Conservation (phyloP, 1,139 yeast genomes). For the Diutina ranongensis region DNA sequence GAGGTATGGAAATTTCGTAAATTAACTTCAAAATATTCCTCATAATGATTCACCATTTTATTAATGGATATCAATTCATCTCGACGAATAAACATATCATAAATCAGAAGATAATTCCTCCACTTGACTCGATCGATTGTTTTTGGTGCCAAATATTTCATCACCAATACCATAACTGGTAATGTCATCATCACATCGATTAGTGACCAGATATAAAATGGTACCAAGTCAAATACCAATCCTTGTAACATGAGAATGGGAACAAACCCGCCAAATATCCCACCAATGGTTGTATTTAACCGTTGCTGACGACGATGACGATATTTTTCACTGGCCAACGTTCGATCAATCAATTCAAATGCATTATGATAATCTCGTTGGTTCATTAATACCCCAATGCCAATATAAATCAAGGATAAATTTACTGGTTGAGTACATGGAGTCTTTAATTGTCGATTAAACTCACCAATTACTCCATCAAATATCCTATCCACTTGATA, state of each 20-base stretch:
- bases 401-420: background rate
- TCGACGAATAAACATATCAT: slow-evolving; percentile 16
- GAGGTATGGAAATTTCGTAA: slow-evolving; percentile 24
- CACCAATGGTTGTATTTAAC: background rate
- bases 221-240: background rate
- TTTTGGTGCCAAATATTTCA: slow-evolving; percentile 8
- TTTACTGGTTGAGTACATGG: slow-evolving; percentile 6
- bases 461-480: slow-evolving; percentile 10
- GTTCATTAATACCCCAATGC: slow-evolving; percentile 13
- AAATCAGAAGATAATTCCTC: slow-evolving; percentile 19
- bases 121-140: slow-evolving; percentile 18
- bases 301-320: background rate
- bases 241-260: slow-evolving; percentile 3
- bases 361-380: slow-evolving; percentile 25
- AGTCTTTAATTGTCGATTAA: slow-evolving; percentile 7
- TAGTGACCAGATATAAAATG: background rate
- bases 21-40: slow-evolving; percentile 30
- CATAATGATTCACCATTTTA: slow-evolving; percentile 25
- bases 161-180: slow-evolving; percentile 6
- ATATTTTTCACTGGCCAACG: slow-evolving; percentile 4
- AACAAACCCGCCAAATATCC: no score
- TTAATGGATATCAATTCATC: slow-evolving; percentile 21
- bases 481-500: slow-evolving; percentile 12
- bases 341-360: slow-evolving; percentile 20
- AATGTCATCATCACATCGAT: slow-evolving; percentile 11